Evolutionary conservation across 2,329 filamentous ascomycete species (phyloP).

Genomic region (Colletotrichum simmondsii): DNA sequence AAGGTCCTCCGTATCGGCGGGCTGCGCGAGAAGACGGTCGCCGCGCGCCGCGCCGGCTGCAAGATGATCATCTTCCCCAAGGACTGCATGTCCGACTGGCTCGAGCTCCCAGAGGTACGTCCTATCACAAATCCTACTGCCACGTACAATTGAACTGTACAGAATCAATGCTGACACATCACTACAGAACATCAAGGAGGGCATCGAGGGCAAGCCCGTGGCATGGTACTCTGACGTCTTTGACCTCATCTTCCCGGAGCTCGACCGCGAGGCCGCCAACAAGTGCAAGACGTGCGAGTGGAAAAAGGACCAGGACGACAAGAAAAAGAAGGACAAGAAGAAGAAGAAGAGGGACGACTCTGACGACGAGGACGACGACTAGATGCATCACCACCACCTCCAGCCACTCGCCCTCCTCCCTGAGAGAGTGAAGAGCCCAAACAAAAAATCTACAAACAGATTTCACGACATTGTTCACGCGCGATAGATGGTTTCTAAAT

Average conservation of each 20-base stretch:
- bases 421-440: background rate
- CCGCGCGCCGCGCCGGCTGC: constrained; percentile 89
- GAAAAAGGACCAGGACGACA: constrained; percentile 59
- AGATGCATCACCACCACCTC: background rate
- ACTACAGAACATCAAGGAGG: constrained; percentile 93
- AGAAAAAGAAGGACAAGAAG: constrained; percentile 39
- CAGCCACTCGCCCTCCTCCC: background rate
- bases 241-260: constrained; percentile 84
- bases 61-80: constrained; percentile 94
- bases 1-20: constrained; percentile 97
- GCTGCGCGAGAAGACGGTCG: constrained; percentile 95
- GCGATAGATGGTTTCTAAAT: background rate
- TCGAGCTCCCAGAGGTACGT: constrained; percentile 94
- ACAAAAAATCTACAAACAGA: background rate
- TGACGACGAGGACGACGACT: constrained; percentile 46
- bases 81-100: constrained; percentile 97
- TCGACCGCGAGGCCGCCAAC: constrained; percentile 80
- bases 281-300: constrained; percentile 73
- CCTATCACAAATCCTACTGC: background rate
- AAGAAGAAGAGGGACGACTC: constrained; percentile 32
- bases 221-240: constrained; percentile 97
- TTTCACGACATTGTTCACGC: background rate
- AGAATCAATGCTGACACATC: constrained; percentile 8
- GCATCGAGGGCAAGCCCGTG: constrained; percentile 90
- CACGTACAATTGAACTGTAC: background rate